Conservation (phyloP, 75 land plant species). For the Picea sitchensis region DNA sequence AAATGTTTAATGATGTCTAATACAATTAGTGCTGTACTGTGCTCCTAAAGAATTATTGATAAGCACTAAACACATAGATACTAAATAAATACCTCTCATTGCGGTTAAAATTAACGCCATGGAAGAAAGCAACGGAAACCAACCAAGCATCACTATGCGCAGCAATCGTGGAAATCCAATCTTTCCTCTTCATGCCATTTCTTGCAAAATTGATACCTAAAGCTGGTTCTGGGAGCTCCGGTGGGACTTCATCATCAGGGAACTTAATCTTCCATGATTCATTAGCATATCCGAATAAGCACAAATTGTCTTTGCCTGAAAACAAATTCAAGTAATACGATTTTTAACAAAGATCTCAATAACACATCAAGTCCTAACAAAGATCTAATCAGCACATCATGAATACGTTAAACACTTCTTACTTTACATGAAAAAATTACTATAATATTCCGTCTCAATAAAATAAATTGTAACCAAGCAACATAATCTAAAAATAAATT, state of each 20-base stretch:
- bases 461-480: too few species aligned
- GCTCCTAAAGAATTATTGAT: not conserved
- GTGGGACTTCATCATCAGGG: slow-evolving; percentile 90
- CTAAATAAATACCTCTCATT: slow-evolving; percentile 61
- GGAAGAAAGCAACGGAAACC: slow-evolving; percentile 75
- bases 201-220: slow-evolving; percentile 5
- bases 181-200: slow-evolving; percentile 22
- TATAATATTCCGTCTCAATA: not conserved
- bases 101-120: slow-evolving; percentile 68
- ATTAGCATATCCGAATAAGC: slow-evolving; percentile 79
- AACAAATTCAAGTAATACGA: not conserved
- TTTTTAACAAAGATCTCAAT: not conserved
- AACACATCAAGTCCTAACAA: not conserved
- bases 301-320: slow-evolving; percentile 89
- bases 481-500: too few species aligned
- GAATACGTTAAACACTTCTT: not conserved
- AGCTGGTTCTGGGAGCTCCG: slow-evolving; percentile 92
- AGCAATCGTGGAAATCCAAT: slow-evolving; percentile 83
- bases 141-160: slow-evolving; percentile 92
- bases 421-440: not conserved
- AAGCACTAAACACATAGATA: not conserved
- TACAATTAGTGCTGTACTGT: too few species aligned
- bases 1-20: too few species aligned
- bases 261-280: slow-evolving; percentile 81
- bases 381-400: not conserved